Percentiles rank a stretch among this genome's conserved stretches.
These are phyloP conservation scores for Fomitopsis schrenkii DNA, from an alignment of 1,284 basidiomycete genomes.

Conservation along the genomic window DNA sequence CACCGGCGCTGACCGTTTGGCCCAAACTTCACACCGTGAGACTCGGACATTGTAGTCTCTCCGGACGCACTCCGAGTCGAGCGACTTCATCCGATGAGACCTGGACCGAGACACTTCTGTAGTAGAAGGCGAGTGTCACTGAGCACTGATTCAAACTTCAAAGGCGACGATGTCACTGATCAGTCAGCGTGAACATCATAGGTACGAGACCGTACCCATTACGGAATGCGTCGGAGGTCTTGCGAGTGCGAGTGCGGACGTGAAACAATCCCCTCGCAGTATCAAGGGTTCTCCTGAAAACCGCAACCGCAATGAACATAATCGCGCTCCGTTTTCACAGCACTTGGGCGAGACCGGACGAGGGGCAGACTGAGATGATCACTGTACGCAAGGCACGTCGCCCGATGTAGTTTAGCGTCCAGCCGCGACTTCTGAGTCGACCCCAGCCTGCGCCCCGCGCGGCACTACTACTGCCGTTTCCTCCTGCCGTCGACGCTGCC, in stretches of 20 bases:
- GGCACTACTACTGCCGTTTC: not conserved
- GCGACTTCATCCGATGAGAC: not conserved
- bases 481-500: not conserved
- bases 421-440: not conserved
- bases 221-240: not conserved
- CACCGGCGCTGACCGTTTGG: not conserved
- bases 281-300: not conserved
- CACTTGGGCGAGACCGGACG: not conserved
- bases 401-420: not conserved
- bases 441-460: not conserved
- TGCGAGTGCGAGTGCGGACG: not conserved
- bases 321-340: not conserved
- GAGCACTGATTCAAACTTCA: not conserved
- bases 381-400: not conserved
- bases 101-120: not conserved
- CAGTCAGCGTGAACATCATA: too few relatives aligned
- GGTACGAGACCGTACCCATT: too few relatives aligned
- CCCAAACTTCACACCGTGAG: not conserved
- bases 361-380: not conserved
- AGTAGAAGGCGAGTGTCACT: not conserved
- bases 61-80: not conserved
- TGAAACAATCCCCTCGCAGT: not conserved
- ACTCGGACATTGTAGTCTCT: not conserved
- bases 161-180: not conserved
- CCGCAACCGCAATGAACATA: not conserved